A percentile compares a stretch with the other conserved stretches of the same genome.
phyloP scores from a whole-genome alignment of 352 stramenopile species.

The Sclerospora graminicola region DNA sequence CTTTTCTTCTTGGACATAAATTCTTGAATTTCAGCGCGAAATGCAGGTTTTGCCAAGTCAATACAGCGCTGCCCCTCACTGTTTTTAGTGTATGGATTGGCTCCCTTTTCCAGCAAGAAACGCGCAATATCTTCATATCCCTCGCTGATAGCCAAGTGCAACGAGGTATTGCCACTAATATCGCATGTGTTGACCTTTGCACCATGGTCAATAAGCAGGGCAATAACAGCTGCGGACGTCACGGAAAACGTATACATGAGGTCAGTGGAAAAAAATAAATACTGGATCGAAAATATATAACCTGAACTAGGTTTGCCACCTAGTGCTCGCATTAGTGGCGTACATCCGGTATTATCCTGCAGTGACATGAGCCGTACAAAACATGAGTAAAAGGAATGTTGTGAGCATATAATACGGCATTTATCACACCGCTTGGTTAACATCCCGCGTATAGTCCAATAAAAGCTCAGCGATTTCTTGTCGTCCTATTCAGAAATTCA shows the following conservation, averaged over 20 bases:
- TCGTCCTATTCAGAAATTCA: constrained; percentile 19
- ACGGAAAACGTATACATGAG: not conserved
- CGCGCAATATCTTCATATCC: constrained; percentile 51
- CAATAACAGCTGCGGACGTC: constrained; percentile 32
- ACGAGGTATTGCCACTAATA: constrained; percentile 51
- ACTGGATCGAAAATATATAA: constrained; percentile 5
- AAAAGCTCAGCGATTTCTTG: constrained; percentile 58
- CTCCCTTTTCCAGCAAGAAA: constrained; percentile 47
- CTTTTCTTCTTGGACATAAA: constrained; percentile 13
- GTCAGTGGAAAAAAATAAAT: not conserved
- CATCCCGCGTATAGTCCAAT: constrained; percentile 53
- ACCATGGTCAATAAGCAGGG: constrained; percentile 48
- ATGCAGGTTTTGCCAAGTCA: constrained; percentile 35
- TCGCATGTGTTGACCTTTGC: constrained; percentile 47
- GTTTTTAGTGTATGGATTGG: constrained; percentile 44
- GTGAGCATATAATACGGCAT: not conserved
- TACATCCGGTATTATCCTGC: constrained; percentile 53
- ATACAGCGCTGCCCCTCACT: constrained; percentile 42
- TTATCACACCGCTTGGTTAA: constrained; percentile 43
- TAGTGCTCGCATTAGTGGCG: constrained; percentile 48
- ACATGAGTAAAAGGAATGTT: not conserved
- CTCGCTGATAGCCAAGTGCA: constrained; percentile 59
- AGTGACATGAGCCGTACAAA: not conserved
- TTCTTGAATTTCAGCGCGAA: constrained; percentile 34
- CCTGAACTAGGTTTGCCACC: constrained; percentile 44